phyloP scores from a whole-genome alignment of 495 filamentous ascomycete species.

The Ascobolus immersus region DNA sequence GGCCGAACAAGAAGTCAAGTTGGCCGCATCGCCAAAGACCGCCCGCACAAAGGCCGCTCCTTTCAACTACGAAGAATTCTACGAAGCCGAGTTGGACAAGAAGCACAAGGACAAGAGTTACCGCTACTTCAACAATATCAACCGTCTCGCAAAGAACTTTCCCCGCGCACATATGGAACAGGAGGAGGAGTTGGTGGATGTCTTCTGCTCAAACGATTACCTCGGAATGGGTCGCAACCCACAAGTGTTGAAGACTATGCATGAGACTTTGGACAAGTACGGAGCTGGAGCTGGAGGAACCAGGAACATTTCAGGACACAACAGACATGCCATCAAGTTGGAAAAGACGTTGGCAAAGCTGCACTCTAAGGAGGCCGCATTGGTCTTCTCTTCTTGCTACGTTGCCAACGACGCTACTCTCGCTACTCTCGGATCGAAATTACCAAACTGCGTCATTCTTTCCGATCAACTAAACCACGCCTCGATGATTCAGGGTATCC shows the following conservation, averaged over 20 bases:
- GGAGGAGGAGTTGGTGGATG: constrained; percentile 70
- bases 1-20: constrained; percentile 5
- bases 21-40: constrained; percentile 6
- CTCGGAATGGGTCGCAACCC: constrained; percentile 88
- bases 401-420: constrained; percentile 96
- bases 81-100: constrained; percentile 69
- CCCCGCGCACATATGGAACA: constrained; percentile 76
- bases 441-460: constrained; percentile 86
- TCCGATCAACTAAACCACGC: constrained; percentile 93
- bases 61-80: constrained; percentile 88
- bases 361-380: constrained; percentile 63
- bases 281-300: constrained; percentile 90
- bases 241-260: constrained; percentile 72
- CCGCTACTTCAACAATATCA: constrained; percentile 99
- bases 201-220: constrained; percentile 99
- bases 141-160: constrained; percentile 86
- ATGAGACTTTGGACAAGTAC: constrained; percentile 79
- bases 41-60: constrained; percentile 19
- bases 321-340: constrained; percentile 68
- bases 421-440: constrained; percentile 80
- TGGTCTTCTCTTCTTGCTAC: constrained; percentile 92
- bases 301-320: constrained; percentile 92
- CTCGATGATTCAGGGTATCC: constrained; percentile 98
- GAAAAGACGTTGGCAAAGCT: constrained; percentile 69
- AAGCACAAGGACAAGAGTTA: constrained; percentile 99